These are phyloP conservation scores for Dalbergia cultrata DNA, from an alignment of 306 rosid genomes.

Conservation along the genomic window DNA sequence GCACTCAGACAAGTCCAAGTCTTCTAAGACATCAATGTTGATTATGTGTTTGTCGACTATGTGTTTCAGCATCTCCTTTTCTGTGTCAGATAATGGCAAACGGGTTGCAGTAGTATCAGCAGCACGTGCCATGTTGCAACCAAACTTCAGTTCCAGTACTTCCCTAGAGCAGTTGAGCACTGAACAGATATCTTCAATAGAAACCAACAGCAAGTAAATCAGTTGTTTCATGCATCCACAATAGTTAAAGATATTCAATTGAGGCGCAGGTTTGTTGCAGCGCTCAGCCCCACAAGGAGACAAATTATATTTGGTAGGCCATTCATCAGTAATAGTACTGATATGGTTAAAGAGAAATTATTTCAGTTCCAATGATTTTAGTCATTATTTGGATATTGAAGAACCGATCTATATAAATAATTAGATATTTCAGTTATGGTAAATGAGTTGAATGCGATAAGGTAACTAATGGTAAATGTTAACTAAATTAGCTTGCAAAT, in stretches of 20 bases:
- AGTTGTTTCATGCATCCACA: background rate
- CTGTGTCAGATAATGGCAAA: slow-evolving; percentile 20
- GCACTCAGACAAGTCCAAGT: background rate
- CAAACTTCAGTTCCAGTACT: background rate
- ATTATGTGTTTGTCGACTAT: too few species aligned
- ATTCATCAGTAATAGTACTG: background rate
- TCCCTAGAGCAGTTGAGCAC: slow-evolving; percentile 15
- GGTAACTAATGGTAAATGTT: too few species aligned
- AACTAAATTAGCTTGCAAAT: too few species aligned
- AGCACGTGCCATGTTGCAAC: slow-evolving; percentile 32
- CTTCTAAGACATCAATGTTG: slow-evolving; percentile 38
- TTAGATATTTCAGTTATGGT: too few species aligned
- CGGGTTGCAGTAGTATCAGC: background rate
- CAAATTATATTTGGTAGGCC: background rate
- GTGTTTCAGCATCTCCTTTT: slow-evolving; percentile 39
- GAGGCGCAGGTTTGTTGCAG: background rate
- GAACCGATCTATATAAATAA: too few species aligned
- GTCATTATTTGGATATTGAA: background rate
- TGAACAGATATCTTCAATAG: background rate
- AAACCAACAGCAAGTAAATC: background rate
- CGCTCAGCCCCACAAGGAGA: background rate
- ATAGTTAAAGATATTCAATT: background rate
- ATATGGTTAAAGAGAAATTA: background rate
- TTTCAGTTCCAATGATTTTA: too few species aligned
- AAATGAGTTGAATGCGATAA: too few species aligned